Evolutionary conservation across 2,329 filamentous ascomycete genomes (phyloP), one percentile per base, ranked within the genome.

Genomic region (Cercospora citrullina): DNA sequence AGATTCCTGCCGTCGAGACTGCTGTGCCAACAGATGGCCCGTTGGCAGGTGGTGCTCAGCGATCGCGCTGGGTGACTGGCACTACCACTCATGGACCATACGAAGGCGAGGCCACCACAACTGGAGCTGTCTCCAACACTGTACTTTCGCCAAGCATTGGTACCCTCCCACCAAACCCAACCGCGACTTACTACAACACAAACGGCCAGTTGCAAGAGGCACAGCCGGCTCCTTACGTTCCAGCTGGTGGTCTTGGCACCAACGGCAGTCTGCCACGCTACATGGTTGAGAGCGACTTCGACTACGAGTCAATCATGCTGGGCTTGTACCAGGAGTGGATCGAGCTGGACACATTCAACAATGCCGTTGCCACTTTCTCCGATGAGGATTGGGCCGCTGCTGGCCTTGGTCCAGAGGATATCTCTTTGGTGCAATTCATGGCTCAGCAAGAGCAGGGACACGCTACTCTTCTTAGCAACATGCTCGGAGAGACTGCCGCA

Each of bases 291-390:
- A 92, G 89, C 71, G 92, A 96, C 75, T 95, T 93, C 75, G 92
- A 95, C 78, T 95, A 90, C 77, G 85, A 94, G 77, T 93, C 91
- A 0, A 84, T 95, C 31, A 86, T 88, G 0, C 83, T 95, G 12
- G 91, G 86, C 12, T 82, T 94, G 0, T 94, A 94, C 76, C 90
- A 93, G 74, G 92, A 95, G 79, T 95, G 88, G 86, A 93, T 94
- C 64, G 91, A 95, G 80, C 84, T 95, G 1, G 92, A 95, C 76
- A 84, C 93, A 14, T 95, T 95, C 85, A 89, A 91, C 78, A 88
- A 90, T 76, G 91, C 90, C 14, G 84, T 95, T 3, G 87, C 86
- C 0, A 86, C 83, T 0, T 95, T 92, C 79, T 87, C 87, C 1
- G 86, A 84, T 0, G 83, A 87, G 33, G 90, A 95, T 16, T 95